Evolutionary conservation across 2,329 filamentous ascomycete species (phyloP), one percentile per base, ranked within the genome.

Genomic region (Fusarium tanahbumbuense): DNA sequence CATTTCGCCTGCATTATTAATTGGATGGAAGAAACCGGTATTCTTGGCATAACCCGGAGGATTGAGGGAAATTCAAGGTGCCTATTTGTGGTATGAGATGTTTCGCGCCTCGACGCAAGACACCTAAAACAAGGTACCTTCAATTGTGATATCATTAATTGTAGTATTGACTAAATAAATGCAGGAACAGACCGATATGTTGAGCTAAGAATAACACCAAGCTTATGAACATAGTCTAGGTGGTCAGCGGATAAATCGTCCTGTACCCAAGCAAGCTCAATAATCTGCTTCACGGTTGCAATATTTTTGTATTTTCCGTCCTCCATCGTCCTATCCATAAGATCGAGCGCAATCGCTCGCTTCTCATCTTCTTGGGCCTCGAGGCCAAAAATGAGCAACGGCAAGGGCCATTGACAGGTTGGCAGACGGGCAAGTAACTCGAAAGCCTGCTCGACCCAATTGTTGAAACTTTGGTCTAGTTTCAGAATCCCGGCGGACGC

Each of bases 221-320:
- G 15, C 13, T 70, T 70, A 0, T 45, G 15, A 0, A 64, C 34
- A 45, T 72, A 72, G 8, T 70, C 68, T 18, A 61, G 23, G 0
- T 54, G 32, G 7, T 40, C 47, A 2, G 22, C 5, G 3, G 55
- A 60, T 1, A 81, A 68, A 48, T 82, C 79, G 6, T 79, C 73
- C 46, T 81, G 80, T 5, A 76, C 73, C 80, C 79, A 81, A 4
- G 78, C 34, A 0, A 73, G 69, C 42, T 78, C 56, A 1, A 81
- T 15, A 6, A 80, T 23, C 2, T 47, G n/a, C 40, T 66, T 73
- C 1, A 73, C 45, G 6, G 72, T 57, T 2, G 72, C 60, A 5
- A 77, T 68, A 4, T 69, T 73, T 8, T 76, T 59, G 2, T 70
- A 73, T 1, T 60, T 56, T 10, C n/a, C n/a, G 0, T 44, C 60